A percentile compares a stretch with the other conserved stretches of the same genome.
phyloP scores from a whole-genome alignment of 768 basidiomycete genomes.

The Leccinum truebloodii region DNA sequence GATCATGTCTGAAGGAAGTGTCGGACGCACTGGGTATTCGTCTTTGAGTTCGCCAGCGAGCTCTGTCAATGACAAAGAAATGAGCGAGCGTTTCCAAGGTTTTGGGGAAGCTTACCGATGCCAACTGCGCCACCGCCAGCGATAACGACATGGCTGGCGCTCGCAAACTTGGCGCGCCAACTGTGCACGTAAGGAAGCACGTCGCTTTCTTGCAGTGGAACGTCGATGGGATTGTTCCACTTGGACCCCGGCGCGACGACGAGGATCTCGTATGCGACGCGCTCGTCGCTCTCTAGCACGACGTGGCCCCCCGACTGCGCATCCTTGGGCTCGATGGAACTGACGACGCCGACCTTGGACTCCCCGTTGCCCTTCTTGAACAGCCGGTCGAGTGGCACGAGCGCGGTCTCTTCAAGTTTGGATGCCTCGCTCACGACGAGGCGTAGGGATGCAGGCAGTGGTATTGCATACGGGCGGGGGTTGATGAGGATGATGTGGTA shows the following conservation, averaged over 20 bases:
- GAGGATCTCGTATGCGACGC: conserved; percentile 53
- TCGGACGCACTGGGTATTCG: conserved; percentile 37
- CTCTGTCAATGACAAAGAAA: conserved; percentile 29
- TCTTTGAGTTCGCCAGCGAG: conserved; percentile 47
- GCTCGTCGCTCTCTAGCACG: conserved; percentile 49
- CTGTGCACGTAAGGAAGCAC: conserved; percentile 31
- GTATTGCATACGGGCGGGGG: conserved; percentile 48
- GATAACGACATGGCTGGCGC: conserved; percentile 45
- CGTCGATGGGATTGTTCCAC: conserved; percentile 50
- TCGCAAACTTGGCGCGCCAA: conserved; percentile 36
- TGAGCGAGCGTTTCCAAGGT: conserved; percentile 2
- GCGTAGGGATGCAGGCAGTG: conserved; percentile 54
- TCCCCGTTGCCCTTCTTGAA: conserved; percentile 49
- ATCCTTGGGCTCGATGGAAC: conserved; percentile 39
- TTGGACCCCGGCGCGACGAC: conserved; percentile 59
- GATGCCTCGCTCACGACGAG: conserved; percentile 42
- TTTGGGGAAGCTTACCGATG: conserved; percentile 37
- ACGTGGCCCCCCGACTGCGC: conserved; percentile 46
- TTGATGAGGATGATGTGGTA: conserved; percentile 58
- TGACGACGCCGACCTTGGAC: conserved; percentile 35
- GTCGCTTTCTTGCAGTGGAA: conserved; percentile 40
- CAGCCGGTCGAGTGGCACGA: conserved; percentile 54
- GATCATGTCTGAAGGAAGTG: not conserved
- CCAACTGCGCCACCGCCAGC: conserved; percentile 61
- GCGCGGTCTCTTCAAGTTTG: conserved; percentile 42